A percentile compares a stretch with the other conserved stretches of the same genome.
phyloP scores from a whole-genome alignment of 2,329 filamentous ascomycete species.

The Fusarium sp. region DNA sequence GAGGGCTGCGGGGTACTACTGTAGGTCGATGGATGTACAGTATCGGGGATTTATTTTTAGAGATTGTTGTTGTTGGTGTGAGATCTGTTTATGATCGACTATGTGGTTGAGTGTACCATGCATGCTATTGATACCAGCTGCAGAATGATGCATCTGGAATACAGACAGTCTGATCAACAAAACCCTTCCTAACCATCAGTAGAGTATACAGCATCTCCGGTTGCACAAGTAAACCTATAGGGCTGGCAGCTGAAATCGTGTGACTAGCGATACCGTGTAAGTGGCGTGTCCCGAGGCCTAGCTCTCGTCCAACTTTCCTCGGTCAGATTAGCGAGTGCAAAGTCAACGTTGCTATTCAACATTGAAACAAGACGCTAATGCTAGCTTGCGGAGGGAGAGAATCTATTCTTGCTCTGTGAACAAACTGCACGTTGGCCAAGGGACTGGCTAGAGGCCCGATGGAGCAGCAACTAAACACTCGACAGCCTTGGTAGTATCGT shows the following conservation, averaged over 20 bases:
- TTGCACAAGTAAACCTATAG: conserved; percentile 11
- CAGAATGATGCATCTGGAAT: no score
- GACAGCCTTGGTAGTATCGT: not conserved
- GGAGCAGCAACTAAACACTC: not conserved
- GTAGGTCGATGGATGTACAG: conserved; percentile 2
- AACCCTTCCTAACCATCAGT: no score
- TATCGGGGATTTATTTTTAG: conserved; percentile 29
- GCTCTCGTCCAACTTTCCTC: not conserved
- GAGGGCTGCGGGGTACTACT: conserved; percentile 25
- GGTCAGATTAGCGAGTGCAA: not conserved
- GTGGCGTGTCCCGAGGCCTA: conserved; percentile 15
- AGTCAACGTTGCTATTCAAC: conserved; percentile 20
- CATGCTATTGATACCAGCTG: no score
- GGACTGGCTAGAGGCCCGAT: not conserved
- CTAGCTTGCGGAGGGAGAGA: not conserved
- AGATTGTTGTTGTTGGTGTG: no score
- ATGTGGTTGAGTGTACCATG: no score
- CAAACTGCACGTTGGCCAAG: not conserved
- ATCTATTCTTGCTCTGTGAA: not conserved
- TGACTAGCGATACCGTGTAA: conserved; percentile 21
- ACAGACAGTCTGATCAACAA: no score
- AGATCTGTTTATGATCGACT: no score
- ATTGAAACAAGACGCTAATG: no score
- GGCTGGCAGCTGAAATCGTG: conserved; percentile 31
- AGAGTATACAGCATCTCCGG: not conserved